Evolutionary conservation across 139 green algal species (phyloP).

Genomic region (Closterium sp.): DNA sequence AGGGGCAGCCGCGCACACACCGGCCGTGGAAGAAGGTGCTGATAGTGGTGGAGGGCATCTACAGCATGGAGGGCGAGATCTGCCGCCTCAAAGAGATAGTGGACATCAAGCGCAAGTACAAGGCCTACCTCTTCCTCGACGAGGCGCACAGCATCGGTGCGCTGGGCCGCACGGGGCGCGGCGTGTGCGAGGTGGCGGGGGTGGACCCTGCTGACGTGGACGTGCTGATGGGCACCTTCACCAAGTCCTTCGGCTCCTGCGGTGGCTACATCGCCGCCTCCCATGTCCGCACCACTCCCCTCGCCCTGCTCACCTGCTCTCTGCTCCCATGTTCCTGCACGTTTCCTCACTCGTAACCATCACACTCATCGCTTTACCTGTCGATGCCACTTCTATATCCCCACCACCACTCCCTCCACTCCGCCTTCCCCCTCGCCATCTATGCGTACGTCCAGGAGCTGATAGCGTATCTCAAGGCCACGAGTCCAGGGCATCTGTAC

Average conservation of each 20-base stretch:
- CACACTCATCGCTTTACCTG: too few relatives aligned
- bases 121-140: slow-evolving; percentile 95
- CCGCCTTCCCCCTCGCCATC: too few relatives aligned
- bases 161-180: slow-evolving; percentile 75
- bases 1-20: slow-evolving; percentile 88
- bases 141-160: slow-evolving; percentile 98
- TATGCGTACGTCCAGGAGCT: slow-evolving; percentile 44
- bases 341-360: not conserved
- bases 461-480: slow-evolving; percentile 73
- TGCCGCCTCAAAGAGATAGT: slow-evolving; percentile 82
- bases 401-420: not conserved
- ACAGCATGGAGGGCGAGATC: slow-evolving; percentile 98
- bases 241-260: slow-evolving; percentile 95
- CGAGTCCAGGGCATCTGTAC: slow-evolving; percentile 76
- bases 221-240: slow-evolving; percentile 99
- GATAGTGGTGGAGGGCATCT: slow-evolving; percentile 96
- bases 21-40: slow-evolving; percentile 95
- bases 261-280: slow-evolving; percentile 76
- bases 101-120: slow-evolving; percentile 88
- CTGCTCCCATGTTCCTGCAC: too few relatives aligned
- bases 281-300: slow-evolving; percentile 2
- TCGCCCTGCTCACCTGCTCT: too few relatives aligned
- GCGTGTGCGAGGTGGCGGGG: slow-evolving; percentile 84
- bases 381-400: not conserved
- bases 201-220: slow-evolving; percentile 87